These are phyloP conservation scores for Diaporthe longicolla DNA, from an alignment of 2,329 filamentous ascomycete species.

Conservation along the genomic window DNA sequence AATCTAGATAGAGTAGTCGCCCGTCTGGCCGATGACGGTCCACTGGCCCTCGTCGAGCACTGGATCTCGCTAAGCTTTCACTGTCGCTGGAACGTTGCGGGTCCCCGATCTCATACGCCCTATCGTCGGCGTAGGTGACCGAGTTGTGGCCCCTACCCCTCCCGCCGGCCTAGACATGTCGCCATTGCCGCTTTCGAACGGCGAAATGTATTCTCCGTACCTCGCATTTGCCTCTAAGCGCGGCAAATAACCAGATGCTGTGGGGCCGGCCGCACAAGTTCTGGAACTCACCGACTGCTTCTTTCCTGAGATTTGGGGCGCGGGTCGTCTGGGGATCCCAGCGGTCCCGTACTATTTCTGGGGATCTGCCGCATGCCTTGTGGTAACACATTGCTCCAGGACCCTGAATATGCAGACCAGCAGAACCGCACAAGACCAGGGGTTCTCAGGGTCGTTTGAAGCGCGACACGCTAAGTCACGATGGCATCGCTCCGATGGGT, in stretches of 20 bases:
- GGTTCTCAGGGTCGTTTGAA: neutral
- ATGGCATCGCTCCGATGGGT: neutral
- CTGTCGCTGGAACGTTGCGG: slow-evolving; percentile 1
- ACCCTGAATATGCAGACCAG: slow-evolving; percentile 9
- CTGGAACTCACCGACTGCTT: slow-evolving; percentile 34
- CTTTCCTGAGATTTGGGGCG: slow-evolving; percentile 11
- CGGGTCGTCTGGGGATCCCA: slow-evolving; percentile 32
- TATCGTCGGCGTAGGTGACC: neutral
- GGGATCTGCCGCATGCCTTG: slow-evolving; percentile 21
- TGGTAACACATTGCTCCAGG: slow-evolving; percentile 30
- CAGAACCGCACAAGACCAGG: slow-evolving; percentile 2
- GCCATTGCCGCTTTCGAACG: slow-evolving; percentile 25
- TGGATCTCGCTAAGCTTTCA: neutral
- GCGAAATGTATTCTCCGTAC: slow-evolving; percentile 12
- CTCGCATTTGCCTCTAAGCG: slow-evolving; percentile 19
- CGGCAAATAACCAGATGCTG: slow-evolving; percentile 21
- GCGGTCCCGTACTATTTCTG: slow-evolving; percentile 17
- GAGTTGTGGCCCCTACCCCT: slow-evolving; percentile 6
- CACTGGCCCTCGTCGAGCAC: neutral
- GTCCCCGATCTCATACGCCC: slow-evolving; percentile 5
- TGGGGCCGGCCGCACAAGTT: slow-evolving; percentile 16
- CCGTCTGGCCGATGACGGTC: neutral
- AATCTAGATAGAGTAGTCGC: neutral
- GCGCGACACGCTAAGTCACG: slow-evolving; percentile 19
- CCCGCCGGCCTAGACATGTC: neutral